Evolutionary conservation across 2,329 filamentous ascomycete genomes (phyloP).

Genomic region (Daldinia sp.): DNA sequence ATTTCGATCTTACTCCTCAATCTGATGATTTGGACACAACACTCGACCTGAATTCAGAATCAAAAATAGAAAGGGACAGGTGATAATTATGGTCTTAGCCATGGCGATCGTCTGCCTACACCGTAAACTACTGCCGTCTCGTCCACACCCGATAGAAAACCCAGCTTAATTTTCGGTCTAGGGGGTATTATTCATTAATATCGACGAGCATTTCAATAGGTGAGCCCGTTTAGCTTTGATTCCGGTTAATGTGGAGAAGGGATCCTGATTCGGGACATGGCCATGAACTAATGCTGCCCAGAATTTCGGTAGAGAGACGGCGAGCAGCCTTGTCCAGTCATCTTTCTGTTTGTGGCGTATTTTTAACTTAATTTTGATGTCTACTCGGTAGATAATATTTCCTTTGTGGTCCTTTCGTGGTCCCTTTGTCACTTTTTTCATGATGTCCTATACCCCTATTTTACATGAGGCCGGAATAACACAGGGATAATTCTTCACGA

Average conservation of each 20-base stretch:
- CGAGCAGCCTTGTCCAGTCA: not conserved
- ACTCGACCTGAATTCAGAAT: not conserved
- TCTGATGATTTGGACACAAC: not conserved
- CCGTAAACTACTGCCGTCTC: constrained; percentile 36
- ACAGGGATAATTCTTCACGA: not conserved
- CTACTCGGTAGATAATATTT: constrained; percentile 21
- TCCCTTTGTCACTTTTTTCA: no score
- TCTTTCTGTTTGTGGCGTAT: constrained; percentile 11
- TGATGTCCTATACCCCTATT: no score
- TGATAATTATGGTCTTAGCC: constrained; percentile 23
- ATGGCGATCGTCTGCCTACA: constrained; percentile 12
- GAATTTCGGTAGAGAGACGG: constrained; percentile 4
- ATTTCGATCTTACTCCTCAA: constrained; percentile 31
- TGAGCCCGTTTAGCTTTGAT: constrained; percentile 37
- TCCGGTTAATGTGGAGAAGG: constrained; percentile 44
- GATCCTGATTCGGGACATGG: constrained; percentile 41
- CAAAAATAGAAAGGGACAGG: constrained; percentile 5
- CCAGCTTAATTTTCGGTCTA: constrained; percentile 32
- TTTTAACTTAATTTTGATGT: constrained; percentile 10
- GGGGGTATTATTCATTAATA: constrained; percentile 42
- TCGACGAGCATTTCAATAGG: constrained; percentile 42
- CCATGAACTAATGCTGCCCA: constrained; percentile 2
- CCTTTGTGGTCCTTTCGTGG: no score
- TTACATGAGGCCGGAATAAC: not conserved
- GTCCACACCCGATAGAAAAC: constrained; percentile 18